Base-by-base conservation (phyloP, 805 yeast genomes). In the Metschnikowia anglica region DNA sequence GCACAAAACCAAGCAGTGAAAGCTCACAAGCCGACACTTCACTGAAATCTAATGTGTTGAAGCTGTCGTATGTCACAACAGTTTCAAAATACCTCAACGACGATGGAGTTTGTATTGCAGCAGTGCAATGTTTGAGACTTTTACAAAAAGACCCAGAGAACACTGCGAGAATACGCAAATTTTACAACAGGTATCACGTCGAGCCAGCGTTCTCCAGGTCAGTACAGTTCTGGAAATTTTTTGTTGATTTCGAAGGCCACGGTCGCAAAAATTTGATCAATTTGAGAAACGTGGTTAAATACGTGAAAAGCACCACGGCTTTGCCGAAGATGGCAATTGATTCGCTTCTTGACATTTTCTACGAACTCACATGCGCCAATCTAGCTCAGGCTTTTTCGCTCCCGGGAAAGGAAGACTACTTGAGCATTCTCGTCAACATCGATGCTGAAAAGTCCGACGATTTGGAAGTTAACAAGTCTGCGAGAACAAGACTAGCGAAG, bases 201-300 rank as follows among this genome's bases (percentile, higher is more conserved):
- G 59, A 68, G 24, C 49, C 55, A 1, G 54, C 62, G 3, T 54
- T 81, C 11, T 61, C 61, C 33, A 54, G 63, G 5, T 74, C 80
- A 1, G 60, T 61, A 4, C 53, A 69, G 16, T 85, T 81, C 52
- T 84, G 89, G 89, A 55, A 61, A 9, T 70, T 73, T 29, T 80
- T 64, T 46, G 72, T 83, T 47, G 75, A 77, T 35, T 79, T 75
- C 52, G 84, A 82, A 47, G 70, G 62, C 6, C 12, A 68, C 17
- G 40, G 52, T 1, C 66, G 66, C 36, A 61, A 67, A 15, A 79
- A 80, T 46, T 62, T 69, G 23, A 56, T 57, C 19, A 76, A 77
- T 46, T 48, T 82, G 19, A 61, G 68, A 16, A 68, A 62, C 32
- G 64, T 82, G 12, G 62, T 80, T 10, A 58, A 65, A 13, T 67